Base-by-base conservation (phyloP, 192 early-diverging fungal species). In the Nowakowskiella sp. region DNA sequence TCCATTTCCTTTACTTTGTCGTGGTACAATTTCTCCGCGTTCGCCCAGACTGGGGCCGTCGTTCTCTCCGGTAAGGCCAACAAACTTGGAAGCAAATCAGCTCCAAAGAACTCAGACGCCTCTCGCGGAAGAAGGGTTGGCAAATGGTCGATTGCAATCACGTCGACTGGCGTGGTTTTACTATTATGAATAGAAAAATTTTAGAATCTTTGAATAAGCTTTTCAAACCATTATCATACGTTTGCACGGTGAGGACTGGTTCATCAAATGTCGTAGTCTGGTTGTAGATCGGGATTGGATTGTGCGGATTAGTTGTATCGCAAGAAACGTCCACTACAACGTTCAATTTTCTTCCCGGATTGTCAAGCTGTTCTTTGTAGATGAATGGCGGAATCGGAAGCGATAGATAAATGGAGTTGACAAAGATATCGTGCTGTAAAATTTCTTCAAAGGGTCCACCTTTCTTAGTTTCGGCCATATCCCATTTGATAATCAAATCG, bases 391-490 rank as follows among this genome's bases (percentile, higher is more conserved):
- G 91, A 55, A 98, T 98, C 62, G 84, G 76, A 33, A 84, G 67
- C 63, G 78, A 85, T 51, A 98, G 81, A 62, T 98, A 98, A 75
- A 98, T 98, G 77, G 90, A 98, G 82, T 98, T 98, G 85, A 98
- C 83, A 73, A 98, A 98, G 59, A 95, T 87, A 64, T 98, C 92
- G 48, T 73, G 65, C 30, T 82, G 72, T 59, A 88, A 68, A 48
- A 98, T 95, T 68, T 94, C 86, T 30, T 68, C 66, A 77, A 95
- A 98, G 44, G 94, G 94, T 8, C 94, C 94, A 36, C 92, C 92
- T 42, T 62, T 72, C 66, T 80, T 82, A 39, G 94, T 98, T 72
- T 98, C 92, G 42, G 78, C 83, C 67, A 95, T 85, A 59, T 98
- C 94, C 94, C 94, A 98, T 68, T 85, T 74, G 72, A 94, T 67